Conservation (phyloP, 257 asterid species). For the Nicotiana tomentosiformis region DNA sequence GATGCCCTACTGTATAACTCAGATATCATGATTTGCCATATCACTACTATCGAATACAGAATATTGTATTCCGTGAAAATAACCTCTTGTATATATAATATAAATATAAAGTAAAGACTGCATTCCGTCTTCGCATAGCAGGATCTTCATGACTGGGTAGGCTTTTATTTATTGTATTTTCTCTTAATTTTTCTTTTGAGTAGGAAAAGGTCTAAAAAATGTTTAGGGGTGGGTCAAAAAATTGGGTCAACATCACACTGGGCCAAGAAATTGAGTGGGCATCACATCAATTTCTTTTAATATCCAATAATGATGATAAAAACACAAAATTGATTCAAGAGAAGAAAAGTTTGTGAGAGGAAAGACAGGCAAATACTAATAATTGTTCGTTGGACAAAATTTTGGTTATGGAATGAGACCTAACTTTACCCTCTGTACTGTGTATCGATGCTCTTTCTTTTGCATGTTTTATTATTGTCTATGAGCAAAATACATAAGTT, state of each 20-base stretch:
- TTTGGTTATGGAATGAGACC: conserved; percentile 1
- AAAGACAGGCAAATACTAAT: conserved; percentile 2
- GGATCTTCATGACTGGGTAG: too few relatives aligned
- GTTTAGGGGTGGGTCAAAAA: background rate
- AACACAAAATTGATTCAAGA: conserved; percentile 6
- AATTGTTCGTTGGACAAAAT: background rate
- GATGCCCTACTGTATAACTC: background rate
- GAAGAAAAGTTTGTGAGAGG: background rate
- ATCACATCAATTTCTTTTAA: background rate
- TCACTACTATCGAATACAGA: background rate
- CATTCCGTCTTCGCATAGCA: background rate
- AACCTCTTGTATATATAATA: background rate
- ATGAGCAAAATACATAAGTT: too few relatives aligned
- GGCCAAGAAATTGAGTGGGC: conserved; percentile 20
- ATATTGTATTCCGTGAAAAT: background rate
- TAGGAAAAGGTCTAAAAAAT: background rate
- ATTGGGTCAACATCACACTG: background rate
- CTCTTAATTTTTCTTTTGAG: background rate
- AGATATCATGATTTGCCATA: background rate
- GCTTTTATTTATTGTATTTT: background rate
- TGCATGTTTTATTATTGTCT: background rate
- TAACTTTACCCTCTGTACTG: background rate
- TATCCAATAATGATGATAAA: background rate
- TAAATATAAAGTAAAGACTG: too few relatives aligned
- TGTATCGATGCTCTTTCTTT: conserved; percentile 1